These are phyloP conservation scores for Raffaelea ambrosiae DNA, from an alignment of 2,329 filamentous ascomycete genomes.

Conservation along the genomic window DNA sequence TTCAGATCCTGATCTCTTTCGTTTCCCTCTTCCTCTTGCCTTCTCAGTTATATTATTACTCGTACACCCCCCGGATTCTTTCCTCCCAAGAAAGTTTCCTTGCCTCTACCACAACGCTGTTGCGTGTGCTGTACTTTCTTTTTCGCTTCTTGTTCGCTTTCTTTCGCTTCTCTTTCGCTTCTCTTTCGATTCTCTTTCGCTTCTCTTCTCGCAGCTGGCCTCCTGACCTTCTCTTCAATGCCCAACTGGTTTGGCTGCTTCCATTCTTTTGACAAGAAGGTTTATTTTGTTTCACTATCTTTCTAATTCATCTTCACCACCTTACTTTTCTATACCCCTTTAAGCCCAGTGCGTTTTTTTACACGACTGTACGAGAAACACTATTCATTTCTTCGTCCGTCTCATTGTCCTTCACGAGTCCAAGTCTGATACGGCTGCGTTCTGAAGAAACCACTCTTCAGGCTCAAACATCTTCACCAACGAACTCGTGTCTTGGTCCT, in stretches of 20 bases:
- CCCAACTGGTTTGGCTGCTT: conserved; percentile 51
- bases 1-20: conserved; percentile 11
- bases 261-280: conserved; percentile 39
- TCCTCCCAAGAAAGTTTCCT: conserved; percentile 14
- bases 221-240: conserved; percentile 22
- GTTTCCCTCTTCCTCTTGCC: conserved; percentile 16
- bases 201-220: conserved; percentile 38
- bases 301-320: neutral
- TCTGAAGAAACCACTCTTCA: neutral
- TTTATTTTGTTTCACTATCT: neutral
- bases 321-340: neutral
- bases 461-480: no score
- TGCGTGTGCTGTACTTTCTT: conserved; percentile 18
- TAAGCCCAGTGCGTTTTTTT: no score
- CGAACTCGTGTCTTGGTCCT: no score
- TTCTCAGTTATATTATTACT: conserved; percentile 14
- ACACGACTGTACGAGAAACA: no score
- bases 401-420: no score
- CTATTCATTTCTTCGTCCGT: no score
- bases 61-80: conserved; percentile 7
- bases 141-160: conserved; percentile 28
- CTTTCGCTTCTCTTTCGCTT: conserved; percentile 32
- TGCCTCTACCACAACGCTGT: conserved; percentile 14
- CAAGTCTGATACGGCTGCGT: conserved; percentile 1
- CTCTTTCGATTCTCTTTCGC: no score